Base-by-base conservation (phyloP, 2,329 filamentous ascomycete genomes). In the Paramyrothecium roridum region DNA sequence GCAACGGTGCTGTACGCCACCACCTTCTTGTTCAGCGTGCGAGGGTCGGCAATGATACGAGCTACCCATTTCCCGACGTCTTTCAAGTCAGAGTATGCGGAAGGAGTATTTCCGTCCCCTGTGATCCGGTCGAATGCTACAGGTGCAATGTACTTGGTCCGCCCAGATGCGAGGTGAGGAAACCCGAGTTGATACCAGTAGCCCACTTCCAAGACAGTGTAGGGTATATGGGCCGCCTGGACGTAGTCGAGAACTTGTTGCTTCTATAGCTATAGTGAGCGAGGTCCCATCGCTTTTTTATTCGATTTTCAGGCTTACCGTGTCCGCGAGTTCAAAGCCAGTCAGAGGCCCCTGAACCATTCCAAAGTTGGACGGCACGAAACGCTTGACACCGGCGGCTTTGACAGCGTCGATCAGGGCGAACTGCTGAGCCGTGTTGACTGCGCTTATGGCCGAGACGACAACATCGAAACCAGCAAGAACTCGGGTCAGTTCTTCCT, bases 151-250 rank as follows among this genome's bases (percentile, higher is more conserved):
- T 67, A 66, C 34, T 69, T 66, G 22, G 69, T 65, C 3, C 57
- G 60, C 1, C 67, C 66, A 0, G 67, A 71, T 1, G 66, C 60
- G 1, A 70, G 47, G 3, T 43, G 48, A 0, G 68, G 67, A 4
- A 66, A 16, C 6, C 69, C 67, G 22, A 80, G 57, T 61, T 84
- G 80, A 62, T 81, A 80, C 83, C 82, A 85, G 70, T 71, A 84
- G n/a, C 82, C 82, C 10, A 83, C 73, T 59, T 85, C 82, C 50
- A 85, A 76, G 62, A 81, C 71, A 6, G 82, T 85, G 66, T 79
- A 85, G 0, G 80, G 79, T 0, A 85, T 71, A 43, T 70, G 65
- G 0, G 79, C 61, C 43, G 70, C 67, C 60, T 77, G 75, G 52
- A 84, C 71, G 52, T 80, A 74, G 55, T 80, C 73, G 55, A 79